Evolutionary conservation across 129 eudicot species (phyloP).

Genomic region (Centella asiatica): DNA sequence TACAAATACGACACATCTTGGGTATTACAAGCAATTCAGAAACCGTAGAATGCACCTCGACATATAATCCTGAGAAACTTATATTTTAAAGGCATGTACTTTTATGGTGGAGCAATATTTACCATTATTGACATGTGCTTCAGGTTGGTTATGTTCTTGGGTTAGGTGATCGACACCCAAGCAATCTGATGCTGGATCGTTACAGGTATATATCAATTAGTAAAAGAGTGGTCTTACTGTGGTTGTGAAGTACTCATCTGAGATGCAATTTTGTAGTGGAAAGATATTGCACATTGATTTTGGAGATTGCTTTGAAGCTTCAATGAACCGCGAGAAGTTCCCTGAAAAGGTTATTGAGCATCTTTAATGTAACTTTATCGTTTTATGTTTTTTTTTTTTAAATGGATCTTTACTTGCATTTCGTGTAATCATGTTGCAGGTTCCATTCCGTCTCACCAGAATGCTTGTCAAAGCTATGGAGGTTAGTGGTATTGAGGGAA

Average conservation of each 20-base stretch:
- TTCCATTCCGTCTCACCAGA: constrained; percentile 98
- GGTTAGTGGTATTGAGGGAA: constrained; percentile 97
- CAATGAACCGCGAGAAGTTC: constrained; percentile 97
- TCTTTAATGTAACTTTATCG: neutral
- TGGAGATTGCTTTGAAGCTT: constrained; percentile 99
- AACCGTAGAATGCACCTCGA: neutral
- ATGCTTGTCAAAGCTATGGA: constrained; percentile 99
- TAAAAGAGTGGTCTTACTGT: neutral
- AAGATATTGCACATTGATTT: constrained; percentile 96
- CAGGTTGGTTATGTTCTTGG: constrained; percentile 99
- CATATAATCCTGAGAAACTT: neutral
- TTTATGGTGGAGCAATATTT: neutral
- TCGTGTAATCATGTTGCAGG: constrained; percentile 32
- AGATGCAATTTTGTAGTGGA: constrained; percentile 46
- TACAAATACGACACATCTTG: no score
- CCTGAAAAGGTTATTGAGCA: constrained; percentile 70
- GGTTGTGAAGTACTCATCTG: constrained; percentile 8
- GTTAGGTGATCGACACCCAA: constrained; percentile 98
- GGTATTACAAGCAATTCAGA: no score
- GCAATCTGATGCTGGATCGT: constrained; percentile 98
- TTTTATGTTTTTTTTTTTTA: no score
- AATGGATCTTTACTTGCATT: neutral
- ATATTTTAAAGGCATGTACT: no score
- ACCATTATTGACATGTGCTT: constrained; percentile 9
- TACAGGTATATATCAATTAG: constrained; percentile 45